Conservation (phyloP, 2,329 filamentous ascomycete genomes). For the Dothidotthia symphoricarpi region DNA sequence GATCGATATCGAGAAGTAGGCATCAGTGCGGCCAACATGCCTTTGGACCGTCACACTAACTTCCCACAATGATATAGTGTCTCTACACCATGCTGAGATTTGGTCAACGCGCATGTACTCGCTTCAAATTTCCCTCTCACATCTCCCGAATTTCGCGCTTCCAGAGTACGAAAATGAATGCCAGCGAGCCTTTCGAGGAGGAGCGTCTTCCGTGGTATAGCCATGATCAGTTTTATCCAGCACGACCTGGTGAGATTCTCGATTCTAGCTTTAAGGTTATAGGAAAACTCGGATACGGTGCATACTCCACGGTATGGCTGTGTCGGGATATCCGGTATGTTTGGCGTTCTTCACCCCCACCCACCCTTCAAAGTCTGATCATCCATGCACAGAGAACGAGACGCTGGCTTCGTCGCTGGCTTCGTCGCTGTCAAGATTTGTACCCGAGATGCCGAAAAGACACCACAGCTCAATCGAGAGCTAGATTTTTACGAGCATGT, state of each 20-base stretch:
- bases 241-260: constrained; percentile 21
- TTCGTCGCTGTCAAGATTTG: constrained; percentile 23
- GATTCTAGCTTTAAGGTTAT: constrained; percentile 25
- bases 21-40: constrained; percentile 14
- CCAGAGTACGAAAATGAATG: constrained; percentile 18
- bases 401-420: constrained; percentile 17
- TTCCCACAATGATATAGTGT: constrained; percentile 18
- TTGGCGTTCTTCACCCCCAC: constrained; percentile 16
- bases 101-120: constrained; percentile 21
- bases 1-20: too few relatives aligned
- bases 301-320: constrained; percentile 30
- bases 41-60: constrained; percentile 15
- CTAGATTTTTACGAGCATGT: constrained; percentile 26
- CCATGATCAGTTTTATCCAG: constrained; percentile 25
- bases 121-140: constrained; percentile 20
- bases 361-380: constrained; percentile 18
- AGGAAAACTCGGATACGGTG: constrained; percentile 28
- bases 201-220: constrained; percentile 21
- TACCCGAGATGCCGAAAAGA: constrained; percentile 16
- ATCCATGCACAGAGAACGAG: constrained; percentile 16
- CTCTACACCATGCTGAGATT: constrained; percentile 22
- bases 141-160: constrained; percentile 21
- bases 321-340: constrained; percentile 24
- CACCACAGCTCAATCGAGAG: constrained; percentile 16
- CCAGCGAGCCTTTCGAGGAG: constrained; percentile 21